Percentiles rank a stretch among this genome's conserved stretches.
Evolutionary conservation across 805 yeast species (phyloP).

Genomic region (Candida saitoana): DNA sequence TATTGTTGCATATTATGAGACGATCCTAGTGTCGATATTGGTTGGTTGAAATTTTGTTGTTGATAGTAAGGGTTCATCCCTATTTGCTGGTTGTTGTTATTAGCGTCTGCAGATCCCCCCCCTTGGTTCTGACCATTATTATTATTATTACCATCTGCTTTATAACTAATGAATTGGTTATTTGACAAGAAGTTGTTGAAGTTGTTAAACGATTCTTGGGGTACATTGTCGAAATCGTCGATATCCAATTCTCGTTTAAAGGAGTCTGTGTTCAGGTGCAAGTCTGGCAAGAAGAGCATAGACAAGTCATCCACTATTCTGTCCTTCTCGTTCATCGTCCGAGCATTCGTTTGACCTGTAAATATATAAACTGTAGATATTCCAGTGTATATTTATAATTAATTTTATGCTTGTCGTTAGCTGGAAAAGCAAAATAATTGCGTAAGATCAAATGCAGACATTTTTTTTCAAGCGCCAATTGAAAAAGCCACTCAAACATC

Average conservation of each 20-base stretch:
- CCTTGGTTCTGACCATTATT: background rate
- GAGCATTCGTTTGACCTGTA: background rate
- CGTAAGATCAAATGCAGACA: background rate
- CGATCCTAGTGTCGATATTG: conserved; percentile 6
- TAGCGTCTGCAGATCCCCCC: background rate
- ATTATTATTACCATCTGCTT: conserved; percentile 20
- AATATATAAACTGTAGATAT: background rate
- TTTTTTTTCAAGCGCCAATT: too few relatives aligned
- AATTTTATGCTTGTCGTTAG: background rate
- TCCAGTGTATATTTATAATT: too few relatives aligned
- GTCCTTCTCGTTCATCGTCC: conserved; percentile 15
- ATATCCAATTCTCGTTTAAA: background rate
- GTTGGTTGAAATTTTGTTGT: background rate
- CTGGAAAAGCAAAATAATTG: background rate
- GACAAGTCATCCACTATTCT: conserved; percentile 34
- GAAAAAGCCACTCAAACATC: too few relatives aligned
- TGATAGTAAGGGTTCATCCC: background rate
- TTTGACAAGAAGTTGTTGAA: conserved; percentile 11
- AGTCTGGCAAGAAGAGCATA: conserved; percentile 39
- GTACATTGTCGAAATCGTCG: background rate
- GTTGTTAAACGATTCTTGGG: conserved; percentile 4
- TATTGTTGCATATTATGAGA: conserved; percentile 4
- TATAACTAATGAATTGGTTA: conserved; percentile 20
- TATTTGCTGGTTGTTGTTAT: background rate
- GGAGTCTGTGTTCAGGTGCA: conserved; percentile 18